These are phyloP conservation scores for Nannochloris sp. DNA, from an alignment of 139 green algal species.

Conservation along the genomic window DNA sequence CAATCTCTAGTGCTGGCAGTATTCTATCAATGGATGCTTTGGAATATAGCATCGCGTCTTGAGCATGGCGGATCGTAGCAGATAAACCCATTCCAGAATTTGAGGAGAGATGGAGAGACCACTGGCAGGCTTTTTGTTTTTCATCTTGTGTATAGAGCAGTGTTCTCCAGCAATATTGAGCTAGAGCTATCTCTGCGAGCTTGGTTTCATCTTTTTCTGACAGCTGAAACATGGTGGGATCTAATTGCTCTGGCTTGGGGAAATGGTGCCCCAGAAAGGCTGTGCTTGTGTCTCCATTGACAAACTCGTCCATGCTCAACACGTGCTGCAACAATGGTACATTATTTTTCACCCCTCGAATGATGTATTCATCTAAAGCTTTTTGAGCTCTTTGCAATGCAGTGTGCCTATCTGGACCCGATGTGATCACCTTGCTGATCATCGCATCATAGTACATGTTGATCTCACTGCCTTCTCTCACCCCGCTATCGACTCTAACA, in stretches of 20 bases:
- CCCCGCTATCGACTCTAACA: constrained; percentile 62
- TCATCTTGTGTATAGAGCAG: background rate
- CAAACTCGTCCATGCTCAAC: constrained; percentile 14
- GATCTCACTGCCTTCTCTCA: constrained; percentile 52
- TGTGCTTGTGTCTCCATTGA: constrained; percentile 10
- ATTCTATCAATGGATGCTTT: background rate
- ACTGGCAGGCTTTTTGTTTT: background rate
- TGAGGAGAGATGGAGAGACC: background rate
- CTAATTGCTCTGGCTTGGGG: constrained; percentile 2
- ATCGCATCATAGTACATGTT: constrained; percentile 77
- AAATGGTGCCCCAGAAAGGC: constrained; percentile 19
- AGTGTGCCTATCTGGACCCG: constrained; percentile 21
- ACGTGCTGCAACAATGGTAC: constrained; percentile 17
- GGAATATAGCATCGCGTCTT: background rate
- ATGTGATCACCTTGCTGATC: constrained; percentile 37
- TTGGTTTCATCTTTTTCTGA: constrained; percentile 2
- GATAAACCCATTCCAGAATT: background rate
- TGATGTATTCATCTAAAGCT: constrained; percentile 24
- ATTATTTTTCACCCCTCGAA: constrained; percentile 28
- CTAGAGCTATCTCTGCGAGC: constrained; percentile 15
- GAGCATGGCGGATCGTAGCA: background rate
- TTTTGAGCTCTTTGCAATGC: constrained; percentile 5
- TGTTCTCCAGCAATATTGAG: constrained; percentile 7
- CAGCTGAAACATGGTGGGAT: constrained; percentile 13
- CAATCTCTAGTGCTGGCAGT: background rate